These are phyloP conservation scores for Linaria vulgaris DNA, from an alignment of 257 asterid species.

Conservation along the genomic window DNA sequence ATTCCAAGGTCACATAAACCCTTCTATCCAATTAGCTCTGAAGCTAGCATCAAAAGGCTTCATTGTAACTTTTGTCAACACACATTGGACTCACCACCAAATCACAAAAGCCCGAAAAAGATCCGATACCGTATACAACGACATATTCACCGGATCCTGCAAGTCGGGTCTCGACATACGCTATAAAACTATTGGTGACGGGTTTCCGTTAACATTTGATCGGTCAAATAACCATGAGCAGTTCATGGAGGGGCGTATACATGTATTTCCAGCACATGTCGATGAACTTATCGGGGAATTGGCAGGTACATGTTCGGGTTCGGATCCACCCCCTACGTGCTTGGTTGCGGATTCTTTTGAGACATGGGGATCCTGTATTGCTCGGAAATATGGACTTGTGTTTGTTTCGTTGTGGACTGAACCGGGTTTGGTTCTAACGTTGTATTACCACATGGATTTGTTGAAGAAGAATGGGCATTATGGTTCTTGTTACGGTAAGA, in stretches of 20 bases:
- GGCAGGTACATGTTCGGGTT: too few species aligned
- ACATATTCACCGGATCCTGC: constrained; percentile 24
- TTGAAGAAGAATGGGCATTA: constrained; percentile 10
- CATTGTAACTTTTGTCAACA: constrained; percentile 14
- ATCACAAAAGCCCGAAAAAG: neutral
- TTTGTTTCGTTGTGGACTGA: constrained; percentile 12
- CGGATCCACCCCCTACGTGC: neutral
- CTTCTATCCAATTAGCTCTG: neutral
- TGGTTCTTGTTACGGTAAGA: neutral
- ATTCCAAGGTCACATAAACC: constrained; percentile 18
- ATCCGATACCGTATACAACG: neutral
- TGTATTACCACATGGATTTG: constrained; percentile 11
- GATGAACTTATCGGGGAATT: constrained; percentile 25
- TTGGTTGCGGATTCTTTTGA: constrained; percentile 11
- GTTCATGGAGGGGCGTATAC: constrained; percentile 11
- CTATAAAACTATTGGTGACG: constrained; percentile 31
- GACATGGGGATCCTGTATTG: constrained; percentile 6
- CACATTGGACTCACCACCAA: constrained; percentile 1
- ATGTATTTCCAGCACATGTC: constrained; percentile 28
- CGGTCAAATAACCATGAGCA: constrained; percentile 21
- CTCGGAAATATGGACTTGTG: constrained; percentile 15
- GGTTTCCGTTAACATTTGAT: constrained; percentile 30
- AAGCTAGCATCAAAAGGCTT: constrained; percentile 20
- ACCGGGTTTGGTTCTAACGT: constrained; percentile 9
- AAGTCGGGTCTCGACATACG: constrained; percentile 31